Evolutionary conservation across 2,329 filamentous ascomycete genomes (phyloP).

Genomic region (Coniochaeta hoffmannii): DNA sequence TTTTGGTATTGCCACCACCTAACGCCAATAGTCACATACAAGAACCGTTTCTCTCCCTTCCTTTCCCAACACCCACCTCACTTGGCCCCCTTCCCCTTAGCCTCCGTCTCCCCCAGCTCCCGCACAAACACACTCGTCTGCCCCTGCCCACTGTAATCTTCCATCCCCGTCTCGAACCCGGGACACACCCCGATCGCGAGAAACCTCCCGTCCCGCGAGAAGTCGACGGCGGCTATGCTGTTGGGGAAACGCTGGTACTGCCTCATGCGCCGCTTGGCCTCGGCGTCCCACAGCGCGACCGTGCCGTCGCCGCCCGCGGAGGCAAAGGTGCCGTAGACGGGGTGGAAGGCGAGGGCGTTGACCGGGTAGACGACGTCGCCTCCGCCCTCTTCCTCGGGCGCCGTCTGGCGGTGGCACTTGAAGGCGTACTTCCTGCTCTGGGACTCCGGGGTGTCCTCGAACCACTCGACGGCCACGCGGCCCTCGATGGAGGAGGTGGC

Average conservation of each 20-base stretch:
- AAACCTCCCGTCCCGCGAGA: constrained; percentile 69
- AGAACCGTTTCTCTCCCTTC: background rate
- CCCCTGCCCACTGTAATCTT: constrained; percentile 67
- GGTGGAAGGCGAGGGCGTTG: constrained; percentile 84
- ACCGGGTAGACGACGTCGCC: constrained; percentile 86
- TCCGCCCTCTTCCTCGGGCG: constrained; percentile 51
- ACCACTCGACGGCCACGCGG: constrained; percentile 95
- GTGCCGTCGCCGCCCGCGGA: constrained; percentile 85
- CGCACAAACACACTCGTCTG: constrained; percentile 72
- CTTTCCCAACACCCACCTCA: constrained; percentile 21
- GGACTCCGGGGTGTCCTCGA: constrained; percentile 79
- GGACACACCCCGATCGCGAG: constrained; percentile 77
- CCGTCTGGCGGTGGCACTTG: constrained; percentile 87
- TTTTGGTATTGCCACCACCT: background rate
- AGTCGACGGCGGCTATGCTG: constrained; percentile 69
- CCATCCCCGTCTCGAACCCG: constrained; percentile 80
- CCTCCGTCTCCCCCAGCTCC: constrained; percentile 80
- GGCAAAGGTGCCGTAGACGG: constrained; percentile 75
- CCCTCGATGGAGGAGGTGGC: constrained; percentile 91
- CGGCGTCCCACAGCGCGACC: constrained; percentile 88
- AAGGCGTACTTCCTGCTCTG: constrained; percentile 96
- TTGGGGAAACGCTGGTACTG: constrained; percentile 82
- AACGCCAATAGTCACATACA: background rate
- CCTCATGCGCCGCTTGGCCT: constrained; percentile 81
- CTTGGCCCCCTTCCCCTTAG: constrained; percentile 75